Evolutionary conservation across 805 yeast genomes (phyloP), one percentile per base, ranked within the genome.

Genomic region (Saccharomycopsis amapae): DNA sequence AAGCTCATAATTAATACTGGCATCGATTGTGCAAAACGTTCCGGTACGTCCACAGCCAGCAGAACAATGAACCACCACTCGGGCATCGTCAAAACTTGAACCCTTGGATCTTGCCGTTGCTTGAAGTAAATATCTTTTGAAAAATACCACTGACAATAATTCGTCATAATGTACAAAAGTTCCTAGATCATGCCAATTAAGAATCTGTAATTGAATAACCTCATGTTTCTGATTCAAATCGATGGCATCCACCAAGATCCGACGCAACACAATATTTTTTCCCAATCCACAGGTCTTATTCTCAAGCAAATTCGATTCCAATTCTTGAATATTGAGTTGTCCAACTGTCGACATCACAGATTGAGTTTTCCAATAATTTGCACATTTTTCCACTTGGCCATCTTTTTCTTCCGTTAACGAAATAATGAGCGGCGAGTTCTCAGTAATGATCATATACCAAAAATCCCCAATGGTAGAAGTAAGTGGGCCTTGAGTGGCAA

Each of bases 1-100:
- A 4, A 41, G 7, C 19, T 46, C 50, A 35, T 38, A 46, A 5
- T 80, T 73, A 30, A 77, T 62, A 19, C 72, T 67, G 0, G 81
- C 70, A 57, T 85, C 94, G 19, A 83, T 64, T 1, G 87, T 76
- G 51, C 88, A 78, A 58, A 81, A 82, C 1, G 96, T 85, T 2
- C 98, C 98, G 0, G 97, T 87, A 48, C 98, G 69, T 17, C 98
- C 98, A 58, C 95, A 88, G 0, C 98, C 98, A 1, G 97, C 97
- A 5, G 96, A 86, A 59, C 98, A 90, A 63, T 90, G 97, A 22
- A 84, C 85, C 38, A 87, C 59, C 4, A 79, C 71, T 18, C 93
- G 90, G 0, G 72, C 63, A 1, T 66, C 59, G n/a, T 59, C 54
- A 10, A 15, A 18, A 7, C 17, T 22, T 24, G 24, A 15, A 30